Percentiles rank a stretch among this genome's conserved stretches.
Conservation (phyloP, 2,329 filamentous ascomycete genomes). For the Sporothrix curviconia region DNA sequence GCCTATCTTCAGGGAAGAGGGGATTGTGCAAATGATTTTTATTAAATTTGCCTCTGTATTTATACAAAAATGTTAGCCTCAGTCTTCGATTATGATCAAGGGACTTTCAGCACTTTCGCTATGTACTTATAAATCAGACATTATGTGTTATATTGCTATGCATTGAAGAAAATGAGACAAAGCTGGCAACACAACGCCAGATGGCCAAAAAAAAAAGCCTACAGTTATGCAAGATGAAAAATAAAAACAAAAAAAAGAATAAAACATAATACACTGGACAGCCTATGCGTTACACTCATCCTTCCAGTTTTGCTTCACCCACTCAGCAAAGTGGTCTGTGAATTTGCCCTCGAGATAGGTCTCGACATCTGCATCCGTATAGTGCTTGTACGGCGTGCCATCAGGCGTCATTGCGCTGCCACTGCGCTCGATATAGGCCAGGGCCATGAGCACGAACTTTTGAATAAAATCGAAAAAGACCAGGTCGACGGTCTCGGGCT, state of each 20-base stretch:
- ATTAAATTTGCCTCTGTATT: neutral
- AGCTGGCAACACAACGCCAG: too few species aligned
- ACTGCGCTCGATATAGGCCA: conserved; percentile 42
- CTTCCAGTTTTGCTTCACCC: conserved; percentile 55
- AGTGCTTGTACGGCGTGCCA: conserved; percentile 36
- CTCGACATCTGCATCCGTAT: conserved; percentile 40
- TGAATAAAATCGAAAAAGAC: conserved; percentile 90
- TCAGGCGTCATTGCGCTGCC: conserved; percentile 36
- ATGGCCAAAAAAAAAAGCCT: neutral
- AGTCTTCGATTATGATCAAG: neutral
- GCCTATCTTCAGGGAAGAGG: neutral
- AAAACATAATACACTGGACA: neutral
- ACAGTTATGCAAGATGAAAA: neutral
- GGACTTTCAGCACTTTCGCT: neutral
- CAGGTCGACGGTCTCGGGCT: conserved; percentile 72
- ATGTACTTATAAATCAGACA: too few species aligned
- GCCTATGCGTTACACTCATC: conserved; percentile 35
- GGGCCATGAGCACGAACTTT: conserved; percentile 68
- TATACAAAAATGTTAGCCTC: too few species aligned
- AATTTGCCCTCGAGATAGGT: conserved; percentile 49
- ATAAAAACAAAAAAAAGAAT: too few species aligned
- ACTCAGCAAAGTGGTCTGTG: conserved; percentile 48
- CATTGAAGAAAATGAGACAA: neutral
- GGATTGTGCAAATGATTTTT: neutral
- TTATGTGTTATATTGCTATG: too few species aligned